A percentile compares a stretch with the other conserved stretches of the same genome.
Conservation (phyloP, 441 rosid species). For the Arabidopsis hybrid region DNA sequence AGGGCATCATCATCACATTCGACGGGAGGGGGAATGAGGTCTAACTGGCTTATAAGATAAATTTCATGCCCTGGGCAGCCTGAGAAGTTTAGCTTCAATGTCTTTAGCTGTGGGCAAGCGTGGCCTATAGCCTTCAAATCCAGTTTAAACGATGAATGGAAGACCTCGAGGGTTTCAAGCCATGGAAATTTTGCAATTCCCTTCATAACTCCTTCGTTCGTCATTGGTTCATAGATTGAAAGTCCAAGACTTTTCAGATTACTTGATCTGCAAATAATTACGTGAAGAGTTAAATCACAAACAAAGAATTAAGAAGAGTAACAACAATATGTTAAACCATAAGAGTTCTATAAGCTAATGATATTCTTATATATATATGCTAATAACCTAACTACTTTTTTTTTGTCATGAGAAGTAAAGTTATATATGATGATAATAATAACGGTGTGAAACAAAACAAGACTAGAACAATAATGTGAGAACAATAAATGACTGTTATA, state of each 20-base stretch:
- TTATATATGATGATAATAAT: no score
- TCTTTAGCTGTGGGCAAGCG: slow-evolving; percentile 54
- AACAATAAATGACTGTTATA: no score
- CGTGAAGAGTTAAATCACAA: neutral
- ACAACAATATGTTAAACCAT: neutral
- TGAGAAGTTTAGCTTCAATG: slow-evolving; percentile 51
- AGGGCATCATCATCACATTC: slow-evolving; percentile 53
- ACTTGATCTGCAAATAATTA: slow-evolving; percentile 43
- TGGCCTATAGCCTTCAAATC: slow-evolving; percentile 48
- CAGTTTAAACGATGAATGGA: slow-evolving; percentile 39
- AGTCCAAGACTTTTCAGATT: slow-evolving; percentile 56
- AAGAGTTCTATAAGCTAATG: neutral
- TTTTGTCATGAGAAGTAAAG: no score
- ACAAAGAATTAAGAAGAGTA: neutral
- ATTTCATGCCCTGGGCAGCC: slow-evolving; percentile 17
- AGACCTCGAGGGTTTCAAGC: slow-evolving; percentile 64
- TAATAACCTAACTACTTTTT: neutral
- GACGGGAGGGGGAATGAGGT: no score
- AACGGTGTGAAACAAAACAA: no score
- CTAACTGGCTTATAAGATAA: no score
- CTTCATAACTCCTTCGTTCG: slow-evolving; percentile 26
- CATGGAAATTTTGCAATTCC: slow-evolving; percentile 52
- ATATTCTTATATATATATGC: neutral
- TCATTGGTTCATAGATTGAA: slow-evolving; percentile 22
- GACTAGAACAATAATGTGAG: no score